Base-by-base conservation (phyloP, 108 stramenopile species). In the Mediolabrus comicus region DNA sequence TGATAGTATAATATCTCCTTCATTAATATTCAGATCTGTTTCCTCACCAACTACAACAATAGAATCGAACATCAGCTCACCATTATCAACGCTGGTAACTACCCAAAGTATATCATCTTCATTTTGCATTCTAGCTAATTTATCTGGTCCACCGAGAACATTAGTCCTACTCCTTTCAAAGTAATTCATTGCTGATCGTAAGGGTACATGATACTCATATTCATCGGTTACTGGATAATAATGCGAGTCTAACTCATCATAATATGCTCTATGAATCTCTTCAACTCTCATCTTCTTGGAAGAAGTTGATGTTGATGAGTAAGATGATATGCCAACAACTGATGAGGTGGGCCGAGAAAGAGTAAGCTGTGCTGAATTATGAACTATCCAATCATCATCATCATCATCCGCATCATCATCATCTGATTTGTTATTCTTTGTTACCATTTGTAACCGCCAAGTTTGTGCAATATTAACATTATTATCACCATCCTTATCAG, bases 101-200 rank as follows among this genome's bases (percentile, higher is more conserved):
- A 92, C 86, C 52, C 75, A 75, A 3, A 89, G 12, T 33, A 87
- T 43, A 30, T 69, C 72, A 43, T 87, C 62, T 9, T 87, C 78
- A 27, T 74, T 58, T 68, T 87, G 71, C 69, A 89, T 46, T 30
- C 63, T 65, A 25, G 81, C 77, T 26, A 92, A 65, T 2, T 13
- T 58, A n/a, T 81, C 65, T 1, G 90, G 90, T 28, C 90, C 90
- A 56, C 91, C 91, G 6, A 92, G 53, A 22, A 36, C 65, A 61
- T 82, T 80, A 24, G 82, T 79, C 9, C 91, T 30, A 13, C 74
- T 53, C 34, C 91, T 80, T 79, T 92, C 91, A 63, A 92, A 87
- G 4, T 82, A 65, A 73, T 87, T 87, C 72, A 88, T 53, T 14
- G 79, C 86, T 36, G 67, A 86, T 19, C 81, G 71, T 9, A 92